phyloP scores from a whole-genome alignment of 1,139 yeast species.

The Candida labiduridarum region DNA sequence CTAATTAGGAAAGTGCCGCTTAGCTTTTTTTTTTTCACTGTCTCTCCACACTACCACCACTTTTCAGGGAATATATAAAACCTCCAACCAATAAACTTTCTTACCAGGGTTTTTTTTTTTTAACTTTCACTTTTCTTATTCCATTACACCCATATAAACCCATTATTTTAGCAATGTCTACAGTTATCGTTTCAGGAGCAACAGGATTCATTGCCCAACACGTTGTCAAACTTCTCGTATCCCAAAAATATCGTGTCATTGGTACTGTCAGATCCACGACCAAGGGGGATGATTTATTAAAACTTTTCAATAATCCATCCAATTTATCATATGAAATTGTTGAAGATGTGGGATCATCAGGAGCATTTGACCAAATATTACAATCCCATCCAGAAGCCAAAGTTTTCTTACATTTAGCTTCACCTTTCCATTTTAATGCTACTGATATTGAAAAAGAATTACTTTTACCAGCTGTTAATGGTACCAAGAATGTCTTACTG shows the following conservation, averaged over 20 bases:
- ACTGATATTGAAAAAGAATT: constrained; percentile 32
- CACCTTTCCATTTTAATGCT: constrained; percentile 33
- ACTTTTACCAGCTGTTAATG: constrained; percentile 36
- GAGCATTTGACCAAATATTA: constrained; percentile 36
- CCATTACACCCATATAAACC: too few relatives aligned
- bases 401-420: constrained; percentile 36
- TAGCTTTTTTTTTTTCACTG: constrained; percentile 16
- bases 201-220: constrained; percentile 43
- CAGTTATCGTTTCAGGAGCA: constrained; percentile 43
- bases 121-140: too few relatives aligned
- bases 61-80: not conserved
- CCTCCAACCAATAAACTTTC: too few relatives aligned
- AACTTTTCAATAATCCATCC: constrained; percentile 12
- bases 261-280: constrained; percentile 39
- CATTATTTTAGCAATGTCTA: constrained; percentile 11
- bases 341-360: constrained; percentile 27
- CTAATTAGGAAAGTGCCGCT: constrained; percentile 11
- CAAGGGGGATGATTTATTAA: constrained; percentile 32
- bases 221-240: constrained; percentile 26
- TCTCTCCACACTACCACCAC: not conserved
- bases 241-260: constrained; percentile 31
- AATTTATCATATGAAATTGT: constrained; percentile 34
- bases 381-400: constrained; percentile 30
- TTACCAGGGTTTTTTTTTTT: not conserved
- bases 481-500: constrained; percentile 33